These are phyloP conservation scores for Corynespora cassiicola DNA, from an alignment of 2,329 filamentous ascomycete species.

Conservation along the genomic window DNA sequence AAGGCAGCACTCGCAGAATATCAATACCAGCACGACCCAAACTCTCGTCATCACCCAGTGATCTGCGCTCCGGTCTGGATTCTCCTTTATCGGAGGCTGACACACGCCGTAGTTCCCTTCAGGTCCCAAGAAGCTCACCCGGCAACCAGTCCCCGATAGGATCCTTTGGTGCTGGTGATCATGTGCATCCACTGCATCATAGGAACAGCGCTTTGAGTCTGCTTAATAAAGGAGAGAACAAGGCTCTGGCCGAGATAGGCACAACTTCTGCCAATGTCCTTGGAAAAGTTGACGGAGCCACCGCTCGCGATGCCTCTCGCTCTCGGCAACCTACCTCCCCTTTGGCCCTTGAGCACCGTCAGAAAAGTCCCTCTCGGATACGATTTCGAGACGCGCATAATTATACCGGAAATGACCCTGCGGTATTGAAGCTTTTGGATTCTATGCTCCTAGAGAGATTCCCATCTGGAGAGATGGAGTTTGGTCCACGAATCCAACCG, in stretches of 20 bases:
- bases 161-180: slow-evolving; percentile 37
- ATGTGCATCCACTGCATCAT: slow-evolving; percentile 49
- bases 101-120: slow-evolving; percentile 39
- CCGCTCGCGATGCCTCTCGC: slow-evolving; percentile 36
- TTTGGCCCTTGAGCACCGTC: slow-evolving; percentile 38
- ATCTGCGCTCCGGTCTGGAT: slow-evolving; percentile 19
- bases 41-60: slow-evolving; percentile 18
- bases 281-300: slow-evolving; percentile 66
- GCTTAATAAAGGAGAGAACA: slow-evolving; percentile 64
- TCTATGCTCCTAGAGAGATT: slow-evolving; percentile 78
- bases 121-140: slow-evolving; percentile 32
- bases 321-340: slow-evolving; percentile 36
- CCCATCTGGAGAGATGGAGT: slow-evolving; percentile 65
- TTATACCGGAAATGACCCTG: slow-evolving; percentile 79
- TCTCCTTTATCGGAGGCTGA: slow-evolving; percentile 43
- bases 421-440: slow-evolving; percentile 72
- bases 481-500: slow-evolving; percentile 82
- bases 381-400: slow-evolving; percentile 74
- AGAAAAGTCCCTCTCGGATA: slow-evolving; percentile 40
- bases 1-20: slow-evolving; percentile 22
- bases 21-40: slow-evolving; percentile 31
- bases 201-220: slow-evolving; percentile 66
- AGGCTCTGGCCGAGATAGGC: slow-evolving; percentile 69
- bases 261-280: slow-evolving; percentile 70
- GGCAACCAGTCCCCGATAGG: slow-evolving; percentile 35